Evolutionary conservation across 345 rosid species (phyloP).

Genomic region (Ceriops decandra): DNA sequence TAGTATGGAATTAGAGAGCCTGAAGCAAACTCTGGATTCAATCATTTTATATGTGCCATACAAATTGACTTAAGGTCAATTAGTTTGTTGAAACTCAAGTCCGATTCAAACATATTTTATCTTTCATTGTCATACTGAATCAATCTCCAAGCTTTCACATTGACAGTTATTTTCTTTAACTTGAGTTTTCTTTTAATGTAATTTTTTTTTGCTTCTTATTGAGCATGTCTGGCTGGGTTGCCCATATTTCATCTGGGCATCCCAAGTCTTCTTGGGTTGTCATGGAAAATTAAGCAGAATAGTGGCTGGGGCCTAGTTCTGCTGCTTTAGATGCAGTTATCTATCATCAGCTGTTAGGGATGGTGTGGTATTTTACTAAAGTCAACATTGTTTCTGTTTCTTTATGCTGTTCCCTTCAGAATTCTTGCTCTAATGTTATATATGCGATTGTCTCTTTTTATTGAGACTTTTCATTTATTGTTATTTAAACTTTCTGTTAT

Average conservation of each 20-base stretch:
- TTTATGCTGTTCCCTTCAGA: background rate
- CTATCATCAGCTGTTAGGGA: background rate
- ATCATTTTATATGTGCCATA: background rate
- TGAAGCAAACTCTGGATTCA: background rate
- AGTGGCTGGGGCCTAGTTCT: background rate
- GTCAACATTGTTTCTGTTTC: background rate
- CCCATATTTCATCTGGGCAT: too few relatives aligned
- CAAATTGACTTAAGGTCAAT: background rate
- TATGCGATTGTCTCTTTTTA: background rate
- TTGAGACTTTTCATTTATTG: background rate
- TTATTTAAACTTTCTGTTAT: background rate
- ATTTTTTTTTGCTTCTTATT: too few relatives aligned
- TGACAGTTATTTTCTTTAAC: too few relatives aligned
- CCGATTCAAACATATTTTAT: background rate
- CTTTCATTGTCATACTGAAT: too few relatives aligned
- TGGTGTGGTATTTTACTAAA: too few relatives aligned
- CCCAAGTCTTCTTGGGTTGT: background rate
- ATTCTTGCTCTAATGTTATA: background rate
- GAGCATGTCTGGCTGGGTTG: too few relatives aligned
- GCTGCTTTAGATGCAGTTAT: background rate
- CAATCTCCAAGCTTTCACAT: too few relatives aligned
- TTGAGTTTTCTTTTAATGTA: too few relatives aligned
- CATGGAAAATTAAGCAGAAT: background rate
- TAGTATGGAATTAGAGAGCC: background rate
- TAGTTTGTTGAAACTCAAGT: background rate